Percentiles rank a stretch among this genome's conserved stretches.
Conservation (phyloP, 2,329 filamentous ascomycete species). For the Ophiosphaerella korrae region DNA sequence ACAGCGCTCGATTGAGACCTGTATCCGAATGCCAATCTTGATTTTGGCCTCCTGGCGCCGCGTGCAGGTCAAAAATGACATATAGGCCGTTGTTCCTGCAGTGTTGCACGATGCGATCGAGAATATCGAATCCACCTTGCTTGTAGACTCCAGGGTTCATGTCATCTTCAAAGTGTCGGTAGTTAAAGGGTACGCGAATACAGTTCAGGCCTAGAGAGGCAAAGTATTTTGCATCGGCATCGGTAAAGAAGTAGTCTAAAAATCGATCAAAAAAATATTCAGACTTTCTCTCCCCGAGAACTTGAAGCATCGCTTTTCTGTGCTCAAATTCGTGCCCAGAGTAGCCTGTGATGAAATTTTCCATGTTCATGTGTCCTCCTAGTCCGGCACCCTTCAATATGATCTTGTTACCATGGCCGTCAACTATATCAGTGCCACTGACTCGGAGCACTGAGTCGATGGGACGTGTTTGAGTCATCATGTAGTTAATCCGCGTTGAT, state of each 20-base stretch:
- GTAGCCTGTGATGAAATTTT: constrained; percentile 24
- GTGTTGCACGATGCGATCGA: constrained; percentile 11
- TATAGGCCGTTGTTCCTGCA: constrained; percentile 17
- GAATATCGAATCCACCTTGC: constrained; percentile 10
- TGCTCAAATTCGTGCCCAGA: constrained; percentile 21
- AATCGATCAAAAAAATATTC: constrained; percentile 20
- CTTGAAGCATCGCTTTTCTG: constrained; percentile 6
- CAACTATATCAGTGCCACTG: constrained; percentile 14
- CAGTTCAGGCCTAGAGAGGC: constrained; percentile 15
- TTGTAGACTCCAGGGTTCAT: constrained; percentile 10
- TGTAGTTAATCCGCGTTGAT: no score
- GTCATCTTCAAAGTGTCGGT: constrained; percentile 17
- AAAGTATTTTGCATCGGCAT: constrained; percentile 17
- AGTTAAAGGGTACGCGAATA: constrained; percentile 18
- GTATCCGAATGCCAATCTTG: constrained; percentile 21
- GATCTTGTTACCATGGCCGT: constrained; percentile 11
- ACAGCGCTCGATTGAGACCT: constrained; percentile 15
- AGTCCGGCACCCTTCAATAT: constrained; percentile 21
- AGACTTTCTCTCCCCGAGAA: constrained; percentile 17
- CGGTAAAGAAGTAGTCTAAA: constrained; percentile 21
- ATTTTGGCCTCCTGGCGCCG: constrained; percentile 22
- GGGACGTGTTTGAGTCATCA: no score
- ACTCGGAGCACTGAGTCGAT: constrained; percentile 5
- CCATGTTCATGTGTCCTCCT: constrained; percentile 22
- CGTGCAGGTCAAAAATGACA: constrained; percentile 19